Conservation (phyloP, 176 grass and related monocot genomes). For the Leersia perrieri region DNA sequence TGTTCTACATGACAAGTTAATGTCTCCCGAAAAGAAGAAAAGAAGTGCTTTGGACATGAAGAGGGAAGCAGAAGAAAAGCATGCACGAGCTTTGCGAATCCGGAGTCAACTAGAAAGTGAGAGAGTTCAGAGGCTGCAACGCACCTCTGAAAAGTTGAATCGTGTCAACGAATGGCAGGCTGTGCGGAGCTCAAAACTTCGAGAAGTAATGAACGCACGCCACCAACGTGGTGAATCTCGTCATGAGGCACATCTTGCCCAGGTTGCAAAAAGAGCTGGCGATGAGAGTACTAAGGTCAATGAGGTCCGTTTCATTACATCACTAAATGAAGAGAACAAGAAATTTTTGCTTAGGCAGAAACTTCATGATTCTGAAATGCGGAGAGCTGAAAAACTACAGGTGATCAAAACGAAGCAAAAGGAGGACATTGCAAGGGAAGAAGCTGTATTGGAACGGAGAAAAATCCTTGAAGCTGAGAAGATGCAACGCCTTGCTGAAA, state of each 20-base stretch:
- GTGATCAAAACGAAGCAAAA: conserved; percentile 98
- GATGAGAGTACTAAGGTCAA: conserved; percentile 99
- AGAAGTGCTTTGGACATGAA: conserved; percentile 90
- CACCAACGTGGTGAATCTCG: conserved; percentile 91
- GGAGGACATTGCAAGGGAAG: conserved; percentile 97
- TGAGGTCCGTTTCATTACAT: conserved; percentile 99
- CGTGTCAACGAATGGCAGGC: conserved; percentile 97
- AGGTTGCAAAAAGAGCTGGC: conserved; percentile 89
- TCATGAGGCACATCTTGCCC: conserved; percentile 91
- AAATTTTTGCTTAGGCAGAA: conserved; percentile 93
- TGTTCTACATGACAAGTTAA: conserved; percentile 93
- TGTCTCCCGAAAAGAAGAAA: conserved; percentile 99
- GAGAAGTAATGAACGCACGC: conserved; percentile 96
- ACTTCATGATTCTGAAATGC: conserved; percentile 88
- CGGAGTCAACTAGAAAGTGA: conserved; percentile 96
- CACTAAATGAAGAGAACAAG: conserved; percentile 97
- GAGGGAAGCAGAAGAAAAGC: conserved; percentile 96
- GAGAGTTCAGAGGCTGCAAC: conserved; percentile 91
- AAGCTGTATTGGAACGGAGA: conserved; percentile 93
- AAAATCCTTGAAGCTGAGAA: conserved; percentile 98
- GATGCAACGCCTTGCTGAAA: conserved; percentile 92
- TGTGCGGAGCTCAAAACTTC: conserved; percentile 81
- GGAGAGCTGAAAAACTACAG: conserved; percentile 97
- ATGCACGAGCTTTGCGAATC: conserved; percentile 82
- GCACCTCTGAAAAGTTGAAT: conserved; percentile 94